phyloP scores from a whole-genome alignment of 306 rosid species.

The Casuarina glauca region DNA sequence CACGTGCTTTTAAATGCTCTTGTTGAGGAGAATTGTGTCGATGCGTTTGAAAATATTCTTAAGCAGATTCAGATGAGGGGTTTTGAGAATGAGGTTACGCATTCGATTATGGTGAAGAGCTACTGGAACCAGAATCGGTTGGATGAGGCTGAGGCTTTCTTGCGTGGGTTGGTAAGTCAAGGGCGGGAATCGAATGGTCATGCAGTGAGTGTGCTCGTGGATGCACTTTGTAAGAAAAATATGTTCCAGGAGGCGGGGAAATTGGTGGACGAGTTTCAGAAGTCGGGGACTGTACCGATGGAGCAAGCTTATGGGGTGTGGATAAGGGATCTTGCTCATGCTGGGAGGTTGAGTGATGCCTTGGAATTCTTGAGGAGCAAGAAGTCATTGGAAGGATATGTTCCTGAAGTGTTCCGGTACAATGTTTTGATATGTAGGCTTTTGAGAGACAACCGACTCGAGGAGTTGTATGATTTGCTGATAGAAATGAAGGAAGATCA shows the following conservation, averaged over 20 bases:
- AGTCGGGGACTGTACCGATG: slow-evolving; percentile 30
- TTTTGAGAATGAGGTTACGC: slow-evolving; percentile 44
- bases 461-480: slow-evolving; percentile 60
- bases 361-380: slow-evolving; percentile 48
- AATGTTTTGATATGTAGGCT: slow-evolving; percentile 64
- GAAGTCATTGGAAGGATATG: slow-evolving; percentile 54
- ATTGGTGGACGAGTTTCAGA: slow-evolving; percentile 51
- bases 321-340: slow-evolving; percentile 55
- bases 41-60: slow-evolving; percentile 44
- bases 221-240: slow-evolving; percentile 48
- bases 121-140: slow-evolving; percentile 53
- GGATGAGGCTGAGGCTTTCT: slow-evolving; percentile 56
- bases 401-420: slow-evolving; percentile 46
- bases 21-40: slow-evolving; percentile 46
- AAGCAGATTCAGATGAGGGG: slow-evolving; percentile 57
- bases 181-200: slow-evolving; percentile 40
- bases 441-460: slow-evolving; percentile 59
- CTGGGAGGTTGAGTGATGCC: slow-evolving; percentile 58
- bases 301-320: slow-evolving; percentile 57
- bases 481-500: slow-evolving; percentile 68
- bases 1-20: slow-evolving; percentile 62
- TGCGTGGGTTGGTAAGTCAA: slow-evolving; percentile 33
- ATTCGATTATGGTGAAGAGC: slow-evolving; percentile 41
- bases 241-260: slow-evolving; percentile 48
- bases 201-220: slow-evolving; percentile 42